Evolutionary conservation across 495 filamentous ascomycete species (phyloP).

Genomic region (Thozetella sp.): DNA sequence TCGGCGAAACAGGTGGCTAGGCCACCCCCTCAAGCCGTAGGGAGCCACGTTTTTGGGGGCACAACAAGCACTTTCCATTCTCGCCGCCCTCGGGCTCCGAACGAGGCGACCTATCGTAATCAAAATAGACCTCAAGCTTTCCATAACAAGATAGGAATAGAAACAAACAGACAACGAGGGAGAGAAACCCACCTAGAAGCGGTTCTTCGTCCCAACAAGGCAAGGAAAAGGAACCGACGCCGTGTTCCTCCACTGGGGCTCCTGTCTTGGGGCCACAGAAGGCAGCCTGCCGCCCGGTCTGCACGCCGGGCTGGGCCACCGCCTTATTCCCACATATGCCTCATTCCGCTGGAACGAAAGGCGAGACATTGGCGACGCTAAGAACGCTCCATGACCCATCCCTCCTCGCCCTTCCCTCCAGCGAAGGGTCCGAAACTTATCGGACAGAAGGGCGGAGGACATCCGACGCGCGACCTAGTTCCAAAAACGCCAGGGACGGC

Average conservation of each 20-base stretch:
- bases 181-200: neutral
- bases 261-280: neutral
- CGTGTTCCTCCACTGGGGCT: constrained; percentile 1
- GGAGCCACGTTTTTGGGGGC: no score
- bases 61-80: no score
- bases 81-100: no score
- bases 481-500: neutral
- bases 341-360: neutral
- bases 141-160: neutral
- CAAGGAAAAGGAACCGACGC: neutral
- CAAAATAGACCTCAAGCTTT: no score
- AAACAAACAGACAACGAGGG: no score
- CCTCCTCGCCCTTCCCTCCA: neutral
- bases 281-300: neutral
- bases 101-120: no score
- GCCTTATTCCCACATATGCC: neutral
- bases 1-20: no score
- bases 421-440: neutral
- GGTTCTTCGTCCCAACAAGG: neutral
- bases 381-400: no score
- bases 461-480: no score
- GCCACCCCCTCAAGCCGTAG: no score
- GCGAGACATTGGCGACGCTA: neutral
- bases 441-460: no score
- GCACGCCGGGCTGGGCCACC: neutral